Conservation (phyloP, 306 rosid genomes). For the Trifolium fragiferum region DNA sequence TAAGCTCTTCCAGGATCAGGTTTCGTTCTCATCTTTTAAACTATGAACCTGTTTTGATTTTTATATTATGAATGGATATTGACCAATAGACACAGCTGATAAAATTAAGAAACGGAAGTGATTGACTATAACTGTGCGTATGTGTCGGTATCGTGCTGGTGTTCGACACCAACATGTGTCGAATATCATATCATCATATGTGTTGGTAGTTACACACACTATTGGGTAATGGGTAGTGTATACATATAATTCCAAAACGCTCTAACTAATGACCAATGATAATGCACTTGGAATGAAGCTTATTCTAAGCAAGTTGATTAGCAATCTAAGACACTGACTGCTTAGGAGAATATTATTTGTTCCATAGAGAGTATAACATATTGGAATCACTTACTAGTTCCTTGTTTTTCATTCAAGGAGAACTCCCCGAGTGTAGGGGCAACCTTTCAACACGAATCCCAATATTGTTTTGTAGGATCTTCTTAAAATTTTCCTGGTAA, state of each 20-base stretch:
- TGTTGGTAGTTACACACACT: too few relatives aligned
- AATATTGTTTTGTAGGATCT: too few relatives aligned
- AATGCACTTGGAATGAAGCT: not conserved
- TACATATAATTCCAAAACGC: constrained; percentile 8
- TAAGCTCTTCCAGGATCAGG: constrained; percentile 89
- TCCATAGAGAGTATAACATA: constrained; percentile 23
- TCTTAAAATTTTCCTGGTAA: too few relatives aligned
- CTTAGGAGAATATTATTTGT: constrained; percentile 34
- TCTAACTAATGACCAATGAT: constrained; percentile 2
- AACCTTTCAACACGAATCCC: too few relatives aligned
- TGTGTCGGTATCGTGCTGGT: too few relatives aligned
- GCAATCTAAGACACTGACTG: not conserved
- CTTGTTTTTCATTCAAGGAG: too few relatives aligned
- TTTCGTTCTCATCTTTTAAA: not conserved
- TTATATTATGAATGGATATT: not conserved
- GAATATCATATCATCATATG: too few relatives aligned
- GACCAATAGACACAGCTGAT: not conserved
- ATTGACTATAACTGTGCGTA: not conserved
- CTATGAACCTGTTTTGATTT: not conserved
- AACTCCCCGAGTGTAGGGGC: too few relatives aligned
- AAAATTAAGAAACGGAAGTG: not conserved
- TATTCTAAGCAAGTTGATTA: constrained; percentile 4
- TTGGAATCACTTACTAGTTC: too few relatives aligned
- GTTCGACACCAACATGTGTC: too few relatives aligned
- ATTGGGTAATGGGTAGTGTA: constrained; percentile 9